Conservation (phyloP, 305 asterid genomes). For the Fraxinus platypoda region DNA sequence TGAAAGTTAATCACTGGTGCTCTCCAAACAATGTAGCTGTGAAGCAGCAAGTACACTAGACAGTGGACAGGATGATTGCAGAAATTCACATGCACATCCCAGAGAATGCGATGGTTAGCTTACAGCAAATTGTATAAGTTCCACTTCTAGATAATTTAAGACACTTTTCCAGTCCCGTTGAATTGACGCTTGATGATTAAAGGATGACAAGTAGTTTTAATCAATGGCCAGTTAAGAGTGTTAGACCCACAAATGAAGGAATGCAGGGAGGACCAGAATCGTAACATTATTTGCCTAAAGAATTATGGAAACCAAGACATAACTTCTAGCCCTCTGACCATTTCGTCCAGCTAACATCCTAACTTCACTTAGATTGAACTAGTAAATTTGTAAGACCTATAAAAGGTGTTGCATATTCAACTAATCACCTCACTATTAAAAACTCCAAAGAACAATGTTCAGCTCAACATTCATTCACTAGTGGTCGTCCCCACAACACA, state of each 20-base stretch:
- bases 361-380: background rate
- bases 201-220: background rate
- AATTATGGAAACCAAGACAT: background rate
- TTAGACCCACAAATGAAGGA: conserved; percentile 18
- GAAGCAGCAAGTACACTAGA: background rate
- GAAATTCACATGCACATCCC: background rate
- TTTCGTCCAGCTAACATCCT: conserved; percentile 3
- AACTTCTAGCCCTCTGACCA: background rate
- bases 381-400: conserved; percentile 1
- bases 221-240: conserved; percentile 24
- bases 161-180: background rate
- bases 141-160: background rate
- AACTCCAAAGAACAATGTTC: conserved; percentile 1
- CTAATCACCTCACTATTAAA: conserved; percentile 4
- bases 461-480: conserved; percentile 8
- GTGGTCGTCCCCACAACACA: background rate
- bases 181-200: background rate
- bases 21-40: background rate
- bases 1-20: background rate
- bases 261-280: conserved; percentile 12
- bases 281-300: background rate
- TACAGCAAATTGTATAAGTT: background rate
- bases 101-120: background rate
- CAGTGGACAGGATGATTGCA: background rate
- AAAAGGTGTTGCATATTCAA: background rate